Evolutionary conservation across 2,329 filamentous ascomycete species (phyloP).

Genomic region (Colletotrichum sp.): DNA sequence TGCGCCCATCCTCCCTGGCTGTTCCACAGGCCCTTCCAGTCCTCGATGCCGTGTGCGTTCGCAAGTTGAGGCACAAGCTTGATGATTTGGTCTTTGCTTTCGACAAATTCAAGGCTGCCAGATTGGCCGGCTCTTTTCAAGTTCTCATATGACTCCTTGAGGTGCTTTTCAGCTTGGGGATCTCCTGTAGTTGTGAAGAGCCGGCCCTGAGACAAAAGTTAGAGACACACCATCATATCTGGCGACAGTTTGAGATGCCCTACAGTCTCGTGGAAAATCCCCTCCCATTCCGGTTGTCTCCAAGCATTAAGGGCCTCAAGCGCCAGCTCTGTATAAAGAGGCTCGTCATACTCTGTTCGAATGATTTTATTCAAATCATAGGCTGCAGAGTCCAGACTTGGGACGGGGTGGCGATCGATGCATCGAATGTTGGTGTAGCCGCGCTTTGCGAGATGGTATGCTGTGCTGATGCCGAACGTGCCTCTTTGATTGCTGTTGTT

Average conservation of each 20-base stretch:
- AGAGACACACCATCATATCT: not conserved
- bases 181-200: conserved; percentile 17
- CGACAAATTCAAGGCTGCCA: not conserved
- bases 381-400: conserved; percentile 20
- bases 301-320: conserved; percentile 16
- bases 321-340: not conserved
- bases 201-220: not conserved
- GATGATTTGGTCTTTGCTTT: conserved; percentile 6
- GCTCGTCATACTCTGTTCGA: conserved; percentile 16
- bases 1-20: conserved; percentile 17
- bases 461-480: conserved; percentile 12
- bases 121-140: not conserved
- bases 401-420: conserved; percentile 16
- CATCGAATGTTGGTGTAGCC: conserved; percentile 22
- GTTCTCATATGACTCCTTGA: conserved; percentile 19
- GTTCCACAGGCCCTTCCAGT: conserved; percentile 17
- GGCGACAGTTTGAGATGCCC: not conserved
- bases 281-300: conserved; percentile 12
- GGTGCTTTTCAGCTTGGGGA: conserved; percentile 1
- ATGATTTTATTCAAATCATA: conserved; percentile 21
- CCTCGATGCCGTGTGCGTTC: conserved; percentile 2
- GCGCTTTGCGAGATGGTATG: conserved; percentile 17
- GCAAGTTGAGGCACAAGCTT: conserved; percentile 9
- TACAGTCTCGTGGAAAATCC: conserved; percentile 22
- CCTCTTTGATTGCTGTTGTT: not conserved